These are phyloP conservation scores for Populus davidiana DNA, from an alignment of 345 rosid species.

Conservation along the genomic window DNA sequence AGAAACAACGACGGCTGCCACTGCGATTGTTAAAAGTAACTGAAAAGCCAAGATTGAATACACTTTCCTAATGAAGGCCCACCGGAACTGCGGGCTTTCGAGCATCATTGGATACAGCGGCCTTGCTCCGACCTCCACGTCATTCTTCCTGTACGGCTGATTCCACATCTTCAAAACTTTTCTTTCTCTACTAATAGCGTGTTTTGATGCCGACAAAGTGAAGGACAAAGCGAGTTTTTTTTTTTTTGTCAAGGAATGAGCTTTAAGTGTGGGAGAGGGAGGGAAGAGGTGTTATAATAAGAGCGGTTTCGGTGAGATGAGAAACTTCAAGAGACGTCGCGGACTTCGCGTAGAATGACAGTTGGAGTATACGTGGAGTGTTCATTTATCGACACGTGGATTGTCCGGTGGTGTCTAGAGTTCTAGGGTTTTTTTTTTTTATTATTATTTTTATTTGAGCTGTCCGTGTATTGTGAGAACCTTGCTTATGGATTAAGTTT, in stretches of 20 bases:
- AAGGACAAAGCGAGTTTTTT: background rate
- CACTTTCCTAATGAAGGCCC: slow-evolving; percentile 87
- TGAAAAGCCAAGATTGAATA: slow-evolving; percentile 72
- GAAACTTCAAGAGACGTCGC: slow-evolving; percentile 6
- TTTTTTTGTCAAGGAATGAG: background rate
- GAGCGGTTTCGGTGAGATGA: background rate
- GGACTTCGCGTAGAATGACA: background rate
- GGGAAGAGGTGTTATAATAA: background rate
- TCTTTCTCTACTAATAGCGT: background rate
- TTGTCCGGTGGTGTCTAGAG: background rate
- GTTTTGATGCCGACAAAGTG: background rate
- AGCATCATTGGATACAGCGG: slow-evolving; percentile 86
- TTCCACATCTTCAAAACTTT: slow-evolving; percentile 43
- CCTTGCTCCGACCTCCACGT: slow-evolving; percentile 63
- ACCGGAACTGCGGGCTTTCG: slow-evolving; percentile 82
- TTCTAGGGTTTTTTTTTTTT: background rate
- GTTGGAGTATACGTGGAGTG: background rate
- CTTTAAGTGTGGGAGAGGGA: background rate
- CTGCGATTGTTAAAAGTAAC: slow-evolving; percentile 68
- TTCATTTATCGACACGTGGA: background rate
- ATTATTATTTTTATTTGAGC: too few relatives aligned
- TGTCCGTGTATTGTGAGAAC: too few relatives aligned
- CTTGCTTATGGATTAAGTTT: too few relatives aligned
- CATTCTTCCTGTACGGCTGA: slow-evolving; percentile 44
- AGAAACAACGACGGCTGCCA: slow-evolving; percentile 65